Base-by-base conservation (phyloP, 106 monocot species). In the Iris macrosiphon region DNA sequence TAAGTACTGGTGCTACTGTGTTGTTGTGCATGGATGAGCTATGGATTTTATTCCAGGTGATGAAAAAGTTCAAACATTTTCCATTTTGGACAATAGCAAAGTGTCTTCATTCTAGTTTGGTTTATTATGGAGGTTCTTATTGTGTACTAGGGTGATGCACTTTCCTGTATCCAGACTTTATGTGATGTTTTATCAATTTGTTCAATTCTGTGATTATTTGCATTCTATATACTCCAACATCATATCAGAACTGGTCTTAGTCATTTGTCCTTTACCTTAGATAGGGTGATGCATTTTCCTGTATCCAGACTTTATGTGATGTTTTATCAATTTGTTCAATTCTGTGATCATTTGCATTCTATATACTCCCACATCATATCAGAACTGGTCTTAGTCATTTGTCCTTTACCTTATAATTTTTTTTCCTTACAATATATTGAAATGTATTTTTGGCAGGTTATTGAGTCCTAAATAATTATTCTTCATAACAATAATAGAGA, bases 11-110 rank as follows among this genome's bases (percentile, higher is more conserved):
- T 47, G 63, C 29, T 41, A 40, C 65, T 45, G 40, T 56, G 42
- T 54, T 74, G 3, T 55, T 79, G 39, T 79, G 53, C 53, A 58
- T 80, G 68, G 80, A 87, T 64, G 83, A 83, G 30, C 6, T 93
- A 10, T 55, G 53, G 34, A 49, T 12, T 49, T 40, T 83, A 25
- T 60, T 74, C 42, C 82, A 83, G 82, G 87, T 88, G 17, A 57
- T 15, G 9, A 41, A 42, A 43, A 14, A 32, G 40, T 45, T 9
- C 41, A 14, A 57, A 20, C 8, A 14, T 24, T 1, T 39, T 57
- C 14, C 26, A 2, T 39, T 29, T 50, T 40, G 5, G 22, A 2
- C 25, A 14, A 32, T 26, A 19, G 21, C 23, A 37, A 43, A 47
- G 17, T 29, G 16, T 38, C 14, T 14, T 44, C 35, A 21, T 50